Evolutionary conservation across 106 monocot species (phyloP), one percentile per base, ranked within the genome.

Genomic region (Dendrobium nobile): DNA sequence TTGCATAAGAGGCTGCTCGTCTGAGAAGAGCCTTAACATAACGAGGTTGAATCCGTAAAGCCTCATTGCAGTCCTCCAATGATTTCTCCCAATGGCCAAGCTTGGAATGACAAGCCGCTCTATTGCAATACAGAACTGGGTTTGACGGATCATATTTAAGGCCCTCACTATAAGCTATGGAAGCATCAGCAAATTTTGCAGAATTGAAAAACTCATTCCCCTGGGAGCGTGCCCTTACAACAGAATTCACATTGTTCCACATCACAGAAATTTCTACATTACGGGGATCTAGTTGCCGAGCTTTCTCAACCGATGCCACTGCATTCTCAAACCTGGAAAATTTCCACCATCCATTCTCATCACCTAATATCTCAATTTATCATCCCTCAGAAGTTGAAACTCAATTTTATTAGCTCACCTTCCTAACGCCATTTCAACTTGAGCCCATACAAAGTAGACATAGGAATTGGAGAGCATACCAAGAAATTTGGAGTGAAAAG

Each of bases 61-160:
- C 90, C 68, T 90, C 85, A 79, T 82, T 90, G 79, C 90, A 93
- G 26, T 93, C 93, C 40, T 85, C 82, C 4, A 93, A 26, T 13
- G 93, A 82, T 73, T 82, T 90, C 65, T 88, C 90, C 90, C 86
- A 90, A 37, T 88, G 90, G 7, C 87, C 90, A 40, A 93, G 88
- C 75, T 93, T 93, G 37, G 90, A 88, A 9, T 79, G 65, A 78
- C 93, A 93, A 78, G 82, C 88, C 11, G 93, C 93, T 84, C 93
- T 90, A 61, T 93, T 93, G 79, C 93, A 93, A 67, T 88, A 73
- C 7, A 93, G 87, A 7, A 93, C 87, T 0, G 93, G 72, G 77
- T 93, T 93, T 9, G 80, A 85, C 40, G 90, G 86, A 47, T 93
- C 86, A 76, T 83, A 84, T 47, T 59, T 90, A 0, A 93, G 84